Evolutionary conservation across 495 filamentous ascomycete genomes (phyloP).

Genomic region (Penicillium arizonense): DNA sequence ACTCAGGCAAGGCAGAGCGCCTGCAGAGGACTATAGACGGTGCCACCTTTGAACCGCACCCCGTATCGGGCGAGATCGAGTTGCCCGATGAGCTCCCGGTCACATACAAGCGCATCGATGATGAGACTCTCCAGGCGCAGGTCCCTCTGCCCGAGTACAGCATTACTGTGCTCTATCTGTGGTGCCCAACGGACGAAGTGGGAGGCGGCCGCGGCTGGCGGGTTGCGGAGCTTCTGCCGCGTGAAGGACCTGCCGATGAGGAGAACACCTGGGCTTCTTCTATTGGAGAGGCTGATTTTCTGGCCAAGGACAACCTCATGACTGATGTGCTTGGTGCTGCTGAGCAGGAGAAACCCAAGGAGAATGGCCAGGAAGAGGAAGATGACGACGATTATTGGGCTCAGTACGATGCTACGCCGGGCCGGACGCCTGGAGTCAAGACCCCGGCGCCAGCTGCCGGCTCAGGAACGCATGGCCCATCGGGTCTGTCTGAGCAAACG

Average conservation of each 20-base stretch:
- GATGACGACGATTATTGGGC: slow-evolving; percentile 94
- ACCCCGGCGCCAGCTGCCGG: slow-evolving; percentile 53
- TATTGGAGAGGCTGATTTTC: slow-evolving; percentile 52
- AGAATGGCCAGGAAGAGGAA: slow-evolving; percentile 46
- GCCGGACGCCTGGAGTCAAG: slow-evolving; percentile 68
- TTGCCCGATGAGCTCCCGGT: slow-evolving; percentile 60
- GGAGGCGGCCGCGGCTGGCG: slow-evolving; percentile 75
- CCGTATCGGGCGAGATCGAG: slow-evolving; percentile 90
- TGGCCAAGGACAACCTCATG: slow-evolving; percentile 33
- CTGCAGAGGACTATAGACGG: slow-evolving; percentile 64
- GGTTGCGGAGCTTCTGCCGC: slow-evolving; percentile 72
- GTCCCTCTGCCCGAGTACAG: slow-evolving; percentile 54
- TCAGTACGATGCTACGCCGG: slow-evolving; percentile 83
- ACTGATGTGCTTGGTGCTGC: slow-evolving; percentile 37
- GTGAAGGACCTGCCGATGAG: slow-evolving; percentile 40
- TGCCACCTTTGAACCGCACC: slow-evolving; percentile 79
- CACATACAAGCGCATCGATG: slow-evolving; percentile 72
- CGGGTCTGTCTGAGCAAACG: slow-evolving; percentile 31
- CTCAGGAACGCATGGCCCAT: slow-evolving; percentile 32
- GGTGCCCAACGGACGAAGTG: slow-evolving; percentile 66
- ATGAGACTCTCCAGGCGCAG: slow-evolving; percentile 79
- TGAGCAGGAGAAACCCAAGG: slow-evolving; percentile 20
- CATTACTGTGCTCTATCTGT: slow-evolving; percentile 59
- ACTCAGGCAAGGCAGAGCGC: slow-evolving; percentile 61
- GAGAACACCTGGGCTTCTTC: slow-evolving; percentile 49